phyloP scores from a whole-genome alignment of 2,329 filamentous ascomycete genomes.

The Fusarium metavorans region DNA sequence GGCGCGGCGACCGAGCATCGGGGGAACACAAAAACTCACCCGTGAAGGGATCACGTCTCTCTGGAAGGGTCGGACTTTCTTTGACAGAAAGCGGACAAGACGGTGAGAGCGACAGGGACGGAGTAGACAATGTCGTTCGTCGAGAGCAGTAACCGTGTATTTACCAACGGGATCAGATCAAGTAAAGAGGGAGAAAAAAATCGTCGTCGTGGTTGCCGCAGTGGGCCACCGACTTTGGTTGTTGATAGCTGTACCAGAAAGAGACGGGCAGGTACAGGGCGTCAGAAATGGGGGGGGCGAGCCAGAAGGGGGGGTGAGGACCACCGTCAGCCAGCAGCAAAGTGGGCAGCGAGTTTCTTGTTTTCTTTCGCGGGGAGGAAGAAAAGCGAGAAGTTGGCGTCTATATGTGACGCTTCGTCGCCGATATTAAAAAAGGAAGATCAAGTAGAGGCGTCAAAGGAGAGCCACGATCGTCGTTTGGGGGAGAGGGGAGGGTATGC shows the following conservation, averaged over 20 bases:
- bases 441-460: conserved; percentile 2
- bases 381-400: conserved; percentile 29
- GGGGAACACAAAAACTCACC: conserved; percentile 49
- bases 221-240: conserved; percentile 46
- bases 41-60: conserved; percentile 56
- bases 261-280: conserved; percentile 42
- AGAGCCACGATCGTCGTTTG: conserved; percentile 4
- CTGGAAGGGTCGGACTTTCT: conserved; percentile 34
- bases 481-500: background rate
- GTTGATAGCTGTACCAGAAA: conserved; percentile 43
- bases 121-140: conserved; percentile 24
- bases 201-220: conserved; percentile 51
- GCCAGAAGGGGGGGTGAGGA: conserved; percentile 34
- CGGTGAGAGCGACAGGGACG: conserved; percentile 20
- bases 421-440: conserved; percentile 6
- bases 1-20: conserved; percentile 33
- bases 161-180: conserved; percentile 36
- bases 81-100: conserved; percentile 31
- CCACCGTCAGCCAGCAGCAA: conserved; percentile 41
- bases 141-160: conserved; percentile 22
- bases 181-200: conserved; percentile 32
- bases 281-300: conserved; percentile 39
- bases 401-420: conserved; percentile 41
- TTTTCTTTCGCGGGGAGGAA: conserved; percentile 28
- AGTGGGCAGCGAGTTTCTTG: conserved; percentile 32